Evolutionary conservation across 768 basidiomycete species (phyloP), one percentile per base, ranked within the genome.

Genomic region (Clitopilus hobsonii): DNA sequence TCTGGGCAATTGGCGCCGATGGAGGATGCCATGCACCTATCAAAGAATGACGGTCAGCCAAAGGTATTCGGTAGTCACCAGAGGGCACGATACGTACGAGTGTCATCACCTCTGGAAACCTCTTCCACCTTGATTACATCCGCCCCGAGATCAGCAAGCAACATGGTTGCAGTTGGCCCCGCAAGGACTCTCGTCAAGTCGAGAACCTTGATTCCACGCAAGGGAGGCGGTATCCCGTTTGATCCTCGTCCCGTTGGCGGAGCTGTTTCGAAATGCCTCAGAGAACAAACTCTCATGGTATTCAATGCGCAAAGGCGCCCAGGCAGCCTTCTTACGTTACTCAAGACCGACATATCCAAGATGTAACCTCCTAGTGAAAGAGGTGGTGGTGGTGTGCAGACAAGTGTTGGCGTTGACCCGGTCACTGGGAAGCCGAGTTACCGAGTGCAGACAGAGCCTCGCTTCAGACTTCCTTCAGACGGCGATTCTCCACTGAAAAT

Each of bases 61-160:
- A 18, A 20, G 6, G 3, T 18, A 23, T 6, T 32, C 8, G 51
- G n/a, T n/a, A n/a, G n/a, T n/a, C n/a, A n/a, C 38, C 23, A 28
- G 28, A 18, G 23, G 10, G 18, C 7, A 18, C 23, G 20, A 7
- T 14, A 24, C 52, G 52, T 59, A 32, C 64, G 58, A 27, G 95
- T 98, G 71, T 98, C 95, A 64, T 98, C 95, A 22, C 95, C 95
- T 56, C 77, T 80, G 41, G 78, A 74, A 52, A 82, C 74, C 65
- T 92, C 89, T 66, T 95, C 93, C 5, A 97, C 83, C 68, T 97
- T 98, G 68, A 97, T 82, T 25, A 98, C 93, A 65, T 98, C 93
- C 48, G 95, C 95, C 1, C 92, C 88, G 29, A 95, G 72, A 71
- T 95, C 93, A 6, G 87, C 94, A n/a, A 97, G 77, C 57, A 96